Evolutionary conservation across 768 basidiomycete genomes (phyloP).

Genomic region (Lactarius tabidus): DNA sequence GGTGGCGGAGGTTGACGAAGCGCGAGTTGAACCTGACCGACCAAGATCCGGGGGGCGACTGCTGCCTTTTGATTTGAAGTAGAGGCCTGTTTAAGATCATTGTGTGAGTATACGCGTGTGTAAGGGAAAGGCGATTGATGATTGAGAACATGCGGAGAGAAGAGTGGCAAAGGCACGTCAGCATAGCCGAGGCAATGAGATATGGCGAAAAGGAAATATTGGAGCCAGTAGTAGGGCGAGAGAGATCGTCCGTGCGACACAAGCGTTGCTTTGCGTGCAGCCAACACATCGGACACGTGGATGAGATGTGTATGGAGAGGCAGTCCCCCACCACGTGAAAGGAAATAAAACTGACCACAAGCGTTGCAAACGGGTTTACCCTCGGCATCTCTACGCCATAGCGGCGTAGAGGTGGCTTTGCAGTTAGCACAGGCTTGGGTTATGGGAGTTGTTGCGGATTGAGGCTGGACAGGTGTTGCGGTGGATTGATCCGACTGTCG

Average conservation of each 20-base stretch:
- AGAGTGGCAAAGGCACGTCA: slow-evolving; percentile 20
- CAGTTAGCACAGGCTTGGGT: slow-evolving; percentile 58
- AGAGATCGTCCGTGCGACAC: slow-evolving; percentile 24
- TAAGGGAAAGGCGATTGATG: slow-evolving; percentile 5
- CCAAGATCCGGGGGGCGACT: slow-evolving; percentile 63
- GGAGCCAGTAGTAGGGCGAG: slow-evolving; percentile 13
- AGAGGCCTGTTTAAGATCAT: slow-evolving; percentile 56
- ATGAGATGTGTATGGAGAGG: slow-evolving; percentile 28
- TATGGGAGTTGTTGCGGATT: slow-evolving; percentile 1
- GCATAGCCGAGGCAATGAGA: slow-evolving; percentile 23
- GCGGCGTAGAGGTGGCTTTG: slow-evolving; percentile 70
- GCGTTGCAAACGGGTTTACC: slow-evolving; percentile 87
- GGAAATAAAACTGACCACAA: slow-evolving; percentile 64
- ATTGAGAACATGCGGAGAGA: slow-evolving; percentile 22
- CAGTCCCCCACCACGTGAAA: slow-evolving; percentile 30
- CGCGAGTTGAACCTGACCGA: slow-evolving; percentile 25
- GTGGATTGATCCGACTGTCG: slow-evolving; percentile 14
- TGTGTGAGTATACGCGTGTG: slow-evolving; percentile 21
- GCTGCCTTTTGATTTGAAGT: slow-evolving; percentile 78
- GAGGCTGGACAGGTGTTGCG: slow-evolving; percentile 19
- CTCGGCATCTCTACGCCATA: slow-evolving; percentile 79
- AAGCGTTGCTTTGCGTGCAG: slow-evolving; percentile 26
- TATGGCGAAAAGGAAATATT: slow-evolving; percentile 18
- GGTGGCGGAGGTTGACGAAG: slow-evolving; percentile 25
- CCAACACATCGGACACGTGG: slow-evolving; percentile 39